Evolutionary conservation across 345 rosid species (phyloP).

Genomic region (Lenwebbia sp.): DNA sequence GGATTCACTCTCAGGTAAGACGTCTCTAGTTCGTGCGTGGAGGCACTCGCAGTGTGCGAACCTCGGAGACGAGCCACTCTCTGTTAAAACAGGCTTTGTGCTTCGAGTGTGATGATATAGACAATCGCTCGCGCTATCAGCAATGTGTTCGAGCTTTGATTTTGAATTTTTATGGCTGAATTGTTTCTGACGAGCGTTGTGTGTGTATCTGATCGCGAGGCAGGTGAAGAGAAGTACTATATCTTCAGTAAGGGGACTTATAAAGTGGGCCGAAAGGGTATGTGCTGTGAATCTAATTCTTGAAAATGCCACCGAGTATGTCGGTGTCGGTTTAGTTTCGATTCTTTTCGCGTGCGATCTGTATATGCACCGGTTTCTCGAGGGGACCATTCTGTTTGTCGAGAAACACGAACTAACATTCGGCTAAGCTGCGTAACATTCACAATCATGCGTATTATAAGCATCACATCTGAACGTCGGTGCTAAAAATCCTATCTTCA

Average conservation of each 20-base stretch:
- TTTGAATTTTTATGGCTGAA: background rate
- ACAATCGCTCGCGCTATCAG: background rate
- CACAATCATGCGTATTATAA: background rate
- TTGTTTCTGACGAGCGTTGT: background rate
- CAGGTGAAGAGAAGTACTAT: conserved; percentile 65
- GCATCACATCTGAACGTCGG: background rate
- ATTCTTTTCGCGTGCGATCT: background rate
- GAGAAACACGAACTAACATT: background rate
- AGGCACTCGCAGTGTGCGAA: background rate
- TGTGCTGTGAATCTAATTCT: background rate
- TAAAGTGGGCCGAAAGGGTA: conserved; percentile 83
- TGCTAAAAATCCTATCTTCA: background rate
- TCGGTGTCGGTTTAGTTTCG: background rate
- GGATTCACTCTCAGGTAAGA: conserved; percentile 58
- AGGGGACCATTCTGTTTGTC: background rate
- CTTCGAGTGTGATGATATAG: background rate
- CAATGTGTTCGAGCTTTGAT: background rate
- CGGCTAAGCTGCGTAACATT: background rate
- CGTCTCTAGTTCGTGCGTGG: background rate
- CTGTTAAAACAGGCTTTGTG: background rate
- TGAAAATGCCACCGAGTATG: background rate
- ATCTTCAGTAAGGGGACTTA: conserved; percentile 49
- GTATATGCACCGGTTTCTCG: background rate
- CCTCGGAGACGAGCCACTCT: background rate
- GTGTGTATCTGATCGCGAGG: background rate